Conservation (phyloP, 2,329 filamentous ascomycete species). For the Emericellopsis cladophorae region DNA sequence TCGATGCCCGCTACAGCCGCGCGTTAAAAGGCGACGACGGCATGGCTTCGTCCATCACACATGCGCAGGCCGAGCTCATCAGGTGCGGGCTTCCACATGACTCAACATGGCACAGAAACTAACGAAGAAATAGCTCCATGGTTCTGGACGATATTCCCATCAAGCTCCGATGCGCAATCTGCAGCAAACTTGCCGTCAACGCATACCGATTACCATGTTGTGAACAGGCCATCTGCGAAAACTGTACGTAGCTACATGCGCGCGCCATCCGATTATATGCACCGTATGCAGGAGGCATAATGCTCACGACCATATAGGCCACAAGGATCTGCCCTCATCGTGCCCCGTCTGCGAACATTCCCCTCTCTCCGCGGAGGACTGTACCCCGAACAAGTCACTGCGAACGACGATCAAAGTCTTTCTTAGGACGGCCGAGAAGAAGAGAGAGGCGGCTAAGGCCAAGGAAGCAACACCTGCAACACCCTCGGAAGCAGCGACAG, state of each 20-base stretch:
- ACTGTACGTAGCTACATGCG: conserved; percentile 10
- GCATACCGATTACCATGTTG: conserved; percentile 89
- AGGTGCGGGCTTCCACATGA: conserved; percentile 26
- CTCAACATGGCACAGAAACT: neutral
- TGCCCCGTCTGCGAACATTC: conserved; percentile 92
- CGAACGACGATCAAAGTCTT: conserved; percentile 88
- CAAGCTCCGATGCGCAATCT: conserved; percentile 89
- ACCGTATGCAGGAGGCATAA: neutral
- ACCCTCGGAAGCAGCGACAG: conserved; percentile 24
- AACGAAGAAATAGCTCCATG: conserved; percentile 45
- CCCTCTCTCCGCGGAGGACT: conserved; percentile 74
- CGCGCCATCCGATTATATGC: neutral
- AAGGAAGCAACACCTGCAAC: conserved; percentile 29
- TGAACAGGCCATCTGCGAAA: conserved; percentile 86
- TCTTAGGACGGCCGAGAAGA: conserved; percentile 82
- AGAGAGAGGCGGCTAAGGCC: conserved; percentile 53
- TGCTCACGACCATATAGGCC: conserved; percentile 36
- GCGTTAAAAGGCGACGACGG: conserved; percentile 3
- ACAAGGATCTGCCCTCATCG: conserved; percentile 59
- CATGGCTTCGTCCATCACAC: conserved; percentile 25
- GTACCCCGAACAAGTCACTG: conserved; percentile 80
- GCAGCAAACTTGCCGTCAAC: conserved; percentile 81
- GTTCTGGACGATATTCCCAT: conserved; percentile 81
- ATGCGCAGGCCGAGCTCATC: conserved; percentile 46
- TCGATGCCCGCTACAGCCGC: neutral